A percentile compares a stretch with the other conserved stretches of the same genome.
Conservation (phyloP, 441 rosid species). For the Omphalea diandra region DNA sequence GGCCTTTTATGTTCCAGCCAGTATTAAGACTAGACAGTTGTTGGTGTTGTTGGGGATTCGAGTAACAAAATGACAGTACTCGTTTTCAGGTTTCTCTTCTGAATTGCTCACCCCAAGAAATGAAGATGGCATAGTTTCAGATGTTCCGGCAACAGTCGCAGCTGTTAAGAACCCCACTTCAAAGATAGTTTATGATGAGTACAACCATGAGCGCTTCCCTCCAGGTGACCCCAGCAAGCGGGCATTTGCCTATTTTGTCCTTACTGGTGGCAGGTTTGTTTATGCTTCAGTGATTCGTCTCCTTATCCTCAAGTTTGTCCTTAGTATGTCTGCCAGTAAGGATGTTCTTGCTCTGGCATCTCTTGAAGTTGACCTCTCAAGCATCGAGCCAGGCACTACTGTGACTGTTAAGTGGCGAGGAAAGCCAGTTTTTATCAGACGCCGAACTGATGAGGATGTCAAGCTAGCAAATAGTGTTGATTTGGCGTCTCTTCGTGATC, state of each 20-base stretch:
- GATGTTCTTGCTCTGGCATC: conserved; percentile 96
- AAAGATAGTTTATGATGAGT: conserved; percentile 75
- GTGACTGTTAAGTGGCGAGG: conserved; percentile 99
- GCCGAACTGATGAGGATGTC: conserved; percentile 88
- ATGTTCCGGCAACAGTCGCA: conserved; percentile 61
- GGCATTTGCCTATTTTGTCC: conserved; percentile 91
- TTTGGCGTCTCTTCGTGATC: conserved; percentile 80
- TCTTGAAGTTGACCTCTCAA: conserved; percentile 86
- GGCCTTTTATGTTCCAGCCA: not conserved
- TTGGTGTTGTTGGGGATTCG: not conserved
- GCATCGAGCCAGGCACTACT: conserved; percentile 87
- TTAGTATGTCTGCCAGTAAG: conserved; percentile 99
- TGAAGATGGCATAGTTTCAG: conserved; percentile 55
- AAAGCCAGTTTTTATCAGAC: conserved; percentile 91
- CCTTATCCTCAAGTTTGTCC: conserved; percentile 75
- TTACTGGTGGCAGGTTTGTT: conserved; percentile 91
- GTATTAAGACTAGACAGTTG: not conserved
- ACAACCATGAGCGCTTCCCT: conserved; percentile 86
- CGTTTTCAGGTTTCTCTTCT: conserved; percentile 64
- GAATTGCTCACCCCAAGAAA: conserved; percentile 51
- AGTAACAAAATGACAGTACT: not conserved
- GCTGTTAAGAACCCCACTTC: conserved; percentile 81
- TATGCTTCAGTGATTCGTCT: conserved; percentile 89
- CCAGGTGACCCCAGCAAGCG: conserved; percentile 99
- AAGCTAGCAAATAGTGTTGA: conserved; percentile 83